Base-by-base conservation (phyloP, 2,329 filamentous ascomycete genomes). In the Lachnellula suecica region DNA sequence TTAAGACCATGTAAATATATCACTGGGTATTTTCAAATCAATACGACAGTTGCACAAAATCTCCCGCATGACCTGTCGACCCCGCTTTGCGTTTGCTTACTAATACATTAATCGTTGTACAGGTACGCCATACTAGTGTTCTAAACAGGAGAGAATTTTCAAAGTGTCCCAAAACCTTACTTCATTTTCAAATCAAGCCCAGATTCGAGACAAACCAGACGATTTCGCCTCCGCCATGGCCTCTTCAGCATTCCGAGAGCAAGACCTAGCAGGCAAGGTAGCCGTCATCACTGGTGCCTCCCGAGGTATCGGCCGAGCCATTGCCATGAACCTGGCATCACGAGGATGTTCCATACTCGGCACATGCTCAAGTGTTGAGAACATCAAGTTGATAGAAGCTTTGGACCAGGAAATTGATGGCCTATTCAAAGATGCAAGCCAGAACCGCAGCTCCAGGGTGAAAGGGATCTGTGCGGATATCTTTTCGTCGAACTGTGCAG, bases 231-330 rank as follows among this genome's bases (percentile, higher is more conserved):
- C n/a, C n/a, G n/a, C n/a, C n/a, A 56, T 59, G 56, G 11, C 45
- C 15, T 37, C 48, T 25, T 38, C 23, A 35, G 47, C 27, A 27
- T 19, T 52, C 10, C 65, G 55, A 47, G 51, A 53, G 5, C 57
- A 53, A 48, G 56, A 55, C 2, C 72, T 91, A 2, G 79, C 77
- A 25, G 87, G 86, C 17, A 80, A 81, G 44, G 85, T 91, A 1
- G 88, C 85, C 19, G 75, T 88, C 57, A 75, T 88, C 68, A 88
- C 85, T 15, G 85, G 82, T 37, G 73, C 80, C 44, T 83, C 83
- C 46, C 82, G 84, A 42, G 85, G 85, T 51, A 89, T 88, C 63
- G 85, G 85, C 34, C 74, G 77, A 52, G 84, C 84, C 46, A 84
- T 85, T 52, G 84, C 85, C 58, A 74, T 87, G 49, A 84, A 87